Percentiles rank a stretch among this genome's conserved stretches.
phyloP scores from a whole-genome alignment of 495 filamentous ascomycete species.

The Clavariopsis aquatica region DNA sequence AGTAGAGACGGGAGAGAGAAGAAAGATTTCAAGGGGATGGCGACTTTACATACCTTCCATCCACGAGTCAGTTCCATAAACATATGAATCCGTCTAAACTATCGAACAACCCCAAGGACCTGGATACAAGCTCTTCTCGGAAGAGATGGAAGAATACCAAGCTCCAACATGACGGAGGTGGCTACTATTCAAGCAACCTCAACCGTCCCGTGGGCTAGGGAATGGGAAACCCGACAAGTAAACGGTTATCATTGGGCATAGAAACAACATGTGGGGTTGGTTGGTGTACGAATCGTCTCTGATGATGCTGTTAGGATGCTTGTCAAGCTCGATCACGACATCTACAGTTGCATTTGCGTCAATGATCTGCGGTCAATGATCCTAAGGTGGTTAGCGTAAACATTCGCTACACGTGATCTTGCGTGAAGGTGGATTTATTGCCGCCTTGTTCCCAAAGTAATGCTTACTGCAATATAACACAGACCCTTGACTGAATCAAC shows the following conservation, averaged over 20 bases:
- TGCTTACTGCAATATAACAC: no score
- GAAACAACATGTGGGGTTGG: constrained; percentile 1
- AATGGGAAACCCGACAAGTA: background rate
- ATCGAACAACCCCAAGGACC: background rate
- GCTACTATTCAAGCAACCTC: constrained; percentile 11
- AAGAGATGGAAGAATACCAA: background rate
- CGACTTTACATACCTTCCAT: background rate
- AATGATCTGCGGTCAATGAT: constrained; percentile 1
- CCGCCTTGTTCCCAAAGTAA: no score
- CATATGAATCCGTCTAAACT: background rate
- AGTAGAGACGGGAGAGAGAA: background rate
- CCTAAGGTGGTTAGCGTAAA: background rate
- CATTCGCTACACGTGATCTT: no score
- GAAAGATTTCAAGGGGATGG: background rate
- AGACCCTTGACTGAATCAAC: no score
- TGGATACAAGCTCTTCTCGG: background rate
- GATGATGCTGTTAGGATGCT: constrained; percentile 10
- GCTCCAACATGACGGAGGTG: constrained; percentile 8
- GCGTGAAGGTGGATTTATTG: no score
- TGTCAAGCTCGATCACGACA: constrained; percentile 23
- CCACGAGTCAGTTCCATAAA: background rate
- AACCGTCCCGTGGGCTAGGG: background rate
- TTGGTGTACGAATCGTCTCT: background rate
- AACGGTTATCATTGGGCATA: background rate
- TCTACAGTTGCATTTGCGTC: constrained; percentile 5